Conservation (phyloP, 805 yeast genomes). For the Jamesozyma spencerorum region DNA sequence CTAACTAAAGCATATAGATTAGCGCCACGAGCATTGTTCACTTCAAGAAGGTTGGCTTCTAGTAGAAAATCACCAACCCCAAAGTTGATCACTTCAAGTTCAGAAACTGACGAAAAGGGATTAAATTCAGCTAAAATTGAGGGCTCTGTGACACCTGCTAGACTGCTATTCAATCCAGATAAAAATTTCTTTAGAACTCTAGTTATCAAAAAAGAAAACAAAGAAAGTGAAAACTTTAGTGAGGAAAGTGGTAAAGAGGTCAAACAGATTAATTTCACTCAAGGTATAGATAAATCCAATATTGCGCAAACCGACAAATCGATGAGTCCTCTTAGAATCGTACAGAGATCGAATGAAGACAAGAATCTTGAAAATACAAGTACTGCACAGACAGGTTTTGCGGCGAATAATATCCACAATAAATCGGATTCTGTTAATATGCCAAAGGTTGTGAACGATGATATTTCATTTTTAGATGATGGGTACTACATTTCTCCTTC, state of each 20-base stretch:
- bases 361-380: not conserved
- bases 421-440: slow-evolving; percentile 2
- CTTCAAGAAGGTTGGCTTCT: slow-evolving; percentile 5
- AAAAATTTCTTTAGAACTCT: slow-evolving; percentile 24
- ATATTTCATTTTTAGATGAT: slow-evolving; percentile 46
- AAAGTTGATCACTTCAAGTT: not conserved
- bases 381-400: not conserved
- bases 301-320: not conserved
- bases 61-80: not conserved
- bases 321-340: too few species aligned
- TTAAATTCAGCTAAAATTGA: not conserved
- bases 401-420: not conserved
- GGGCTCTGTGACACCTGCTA: slow-evolving; percentile 7
- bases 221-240: not conserved
- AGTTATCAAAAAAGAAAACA: slow-evolving; percentile 16
- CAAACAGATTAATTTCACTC: not conserved
- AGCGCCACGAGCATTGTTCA: slow-evolving; percentile 53
- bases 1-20: slow-evolving; percentile 51
- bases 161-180: slow-evolving; percentile 23
- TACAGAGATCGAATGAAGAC: too few species aligned
- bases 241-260: not conserved
- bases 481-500: slow-evolving; percentile 89
- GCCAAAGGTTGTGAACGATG: slow-evolving; percentile 23
- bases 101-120: not conserved
- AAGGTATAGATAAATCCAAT: not conserved